Evolutionary conservation across 352 stramenopile genomes (phyloP), one percentile per base, ranked within the genome.

Genomic region (Phytophthora aleatoria): DNA sequence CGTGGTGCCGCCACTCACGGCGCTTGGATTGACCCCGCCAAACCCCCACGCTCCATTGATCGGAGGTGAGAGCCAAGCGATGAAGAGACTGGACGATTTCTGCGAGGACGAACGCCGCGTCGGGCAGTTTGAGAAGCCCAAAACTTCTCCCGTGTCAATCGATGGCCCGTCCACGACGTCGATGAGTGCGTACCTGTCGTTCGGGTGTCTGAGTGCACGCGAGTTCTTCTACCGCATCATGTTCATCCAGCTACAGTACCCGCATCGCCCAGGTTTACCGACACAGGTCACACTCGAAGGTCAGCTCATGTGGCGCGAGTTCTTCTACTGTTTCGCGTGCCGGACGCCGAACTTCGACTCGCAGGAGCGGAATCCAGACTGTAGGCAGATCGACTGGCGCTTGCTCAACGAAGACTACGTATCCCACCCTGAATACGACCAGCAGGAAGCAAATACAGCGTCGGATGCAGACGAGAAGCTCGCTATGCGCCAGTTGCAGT

Each of bases 251-350:
- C 80, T 92, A 51, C 91, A 97, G 43, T 99, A 95, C 67, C 78
- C 93, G 33, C 81, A 80, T 1, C 77, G 97, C 0, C 71, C 87
- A 2, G 78, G 73, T 0, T 52, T 39, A 5, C 87, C 93, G 33
- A 91, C 92, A 7, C 89, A 95, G 2, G 89, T 96, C 20, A 96
- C 88, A 24, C 74, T 98, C 5, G 83, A 97, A 69, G 94, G 95
- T 0, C 96, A 99, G 74, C 67, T 99, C 13, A 77, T 99, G 57
- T 99, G 95, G 93, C 77, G 97, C 30, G 97, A 99, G 74, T 97
- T 97, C 57, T 97, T 95, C 69, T 97, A 98, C 75, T 88, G 89
- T 51, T 84, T 81, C 50, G 83, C 71, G 26, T 71, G 76, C 35
- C 57, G 79, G 28, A 76, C 81, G 35, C 76, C 85, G 28, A 89